phyloP scores from a whole-genome alignment of 129 eudicot genomes.

The Deinandra increscens region DNA sequence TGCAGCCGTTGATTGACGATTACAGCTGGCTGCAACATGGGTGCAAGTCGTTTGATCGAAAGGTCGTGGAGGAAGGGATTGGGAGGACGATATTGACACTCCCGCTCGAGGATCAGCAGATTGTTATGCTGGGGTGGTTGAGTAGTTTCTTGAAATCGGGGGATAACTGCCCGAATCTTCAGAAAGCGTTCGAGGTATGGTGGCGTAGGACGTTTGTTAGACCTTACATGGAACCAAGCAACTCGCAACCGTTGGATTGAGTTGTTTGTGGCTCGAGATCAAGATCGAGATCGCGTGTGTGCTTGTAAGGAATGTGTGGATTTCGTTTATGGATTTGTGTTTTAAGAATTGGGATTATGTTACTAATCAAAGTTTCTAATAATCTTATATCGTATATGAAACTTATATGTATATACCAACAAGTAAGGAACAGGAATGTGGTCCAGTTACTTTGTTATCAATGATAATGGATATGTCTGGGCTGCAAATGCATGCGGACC shows the following conservation, averaged over 20 bases:
- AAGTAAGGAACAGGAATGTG: conserved; percentile 10
- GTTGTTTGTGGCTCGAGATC: not conserved
- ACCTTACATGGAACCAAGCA: conserved; percentile 58
- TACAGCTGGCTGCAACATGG: conserved; percentile 90
- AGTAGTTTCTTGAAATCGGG: conserved; percentile 75
- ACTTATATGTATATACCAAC: conserved; percentile 10
- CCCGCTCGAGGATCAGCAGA: conserved; percentile 96
- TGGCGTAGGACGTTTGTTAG: conserved; percentile 94
- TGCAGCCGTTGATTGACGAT: conserved; percentile 85
- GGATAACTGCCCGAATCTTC: conserved; percentile 93
- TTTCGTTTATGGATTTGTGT: conserved; percentile 26
- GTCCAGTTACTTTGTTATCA: conserved; percentile 20
- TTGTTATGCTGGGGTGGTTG: conserved; percentile 79
- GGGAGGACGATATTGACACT: conserved; percentile 90
- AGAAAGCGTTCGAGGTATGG: conserved; percentile 95
- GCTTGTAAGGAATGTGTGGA: conserved; percentile 23
- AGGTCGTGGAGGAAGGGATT: conserved; percentile 94
- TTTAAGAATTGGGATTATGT: conserved; percentile 16
- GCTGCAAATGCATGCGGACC: conserved; percentile 30
- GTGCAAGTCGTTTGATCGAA: conserved; percentile 81
- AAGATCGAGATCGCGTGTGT: too few relatives aligned
- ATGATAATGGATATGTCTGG: conserved; percentile 15
- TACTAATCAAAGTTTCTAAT: conserved; percentile 23
- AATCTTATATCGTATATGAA: conserved; percentile 23
- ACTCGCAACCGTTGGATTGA: conserved; percentile 40